Evolutionary conservation across 768 basidiomycete genomes (phyloP).

Genomic region (Naganishia friedmannii): DNA sequence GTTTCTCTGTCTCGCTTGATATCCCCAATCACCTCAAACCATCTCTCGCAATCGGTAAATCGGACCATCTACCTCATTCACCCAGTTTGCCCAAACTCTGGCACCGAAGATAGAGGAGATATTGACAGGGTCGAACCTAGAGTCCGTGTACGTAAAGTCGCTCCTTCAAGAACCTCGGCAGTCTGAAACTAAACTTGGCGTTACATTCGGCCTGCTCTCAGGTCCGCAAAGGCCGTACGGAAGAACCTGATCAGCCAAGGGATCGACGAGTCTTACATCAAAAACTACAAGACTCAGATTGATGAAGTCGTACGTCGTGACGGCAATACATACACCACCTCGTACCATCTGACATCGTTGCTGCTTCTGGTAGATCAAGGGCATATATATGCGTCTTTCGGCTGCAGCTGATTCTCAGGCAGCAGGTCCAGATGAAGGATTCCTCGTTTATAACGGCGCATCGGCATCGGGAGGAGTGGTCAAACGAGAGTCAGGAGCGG

Average conservation of each 20-base stretch:
- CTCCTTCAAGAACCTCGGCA: neutral
- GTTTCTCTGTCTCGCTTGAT: no score
- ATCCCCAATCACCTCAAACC: neutral
- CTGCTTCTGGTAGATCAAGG: slow-evolving; percentile 41
- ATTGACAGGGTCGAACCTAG: slow-evolving; percentile 29
- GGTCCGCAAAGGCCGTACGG: slow-evolving; percentile 75
- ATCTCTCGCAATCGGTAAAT: neutral
- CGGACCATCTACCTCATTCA: neutral
- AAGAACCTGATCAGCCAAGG: slow-evolving; percentile 60
- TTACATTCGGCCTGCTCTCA: slow-evolving; percentile 14
- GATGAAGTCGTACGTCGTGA: slow-evolving; percentile 69
- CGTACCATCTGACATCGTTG: slow-evolving; percentile 36
- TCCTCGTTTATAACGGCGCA: slow-evolving; percentile 23
- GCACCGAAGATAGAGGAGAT: slow-evolving; percentile 40
- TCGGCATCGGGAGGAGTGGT: neutral
- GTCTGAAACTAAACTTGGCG: neutral
- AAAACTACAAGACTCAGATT: slow-evolving; percentile 66
- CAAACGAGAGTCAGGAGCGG: slow-evolving; percentile 12
- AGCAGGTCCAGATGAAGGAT: slow-evolving; percentile 25
- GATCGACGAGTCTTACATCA: slow-evolving; percentile 60
- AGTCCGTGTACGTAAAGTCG: slow-evolving; percentile 26
- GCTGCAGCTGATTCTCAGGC: no score
- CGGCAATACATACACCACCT: neutral
- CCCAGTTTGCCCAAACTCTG: slow-evolving; percentile 35
- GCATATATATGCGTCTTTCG: slow-evolving; percentile 19